Base-by-base conservation (phyloP, 2,329 filamentous ascomycete species). In the Nemania sp. region DNA sequence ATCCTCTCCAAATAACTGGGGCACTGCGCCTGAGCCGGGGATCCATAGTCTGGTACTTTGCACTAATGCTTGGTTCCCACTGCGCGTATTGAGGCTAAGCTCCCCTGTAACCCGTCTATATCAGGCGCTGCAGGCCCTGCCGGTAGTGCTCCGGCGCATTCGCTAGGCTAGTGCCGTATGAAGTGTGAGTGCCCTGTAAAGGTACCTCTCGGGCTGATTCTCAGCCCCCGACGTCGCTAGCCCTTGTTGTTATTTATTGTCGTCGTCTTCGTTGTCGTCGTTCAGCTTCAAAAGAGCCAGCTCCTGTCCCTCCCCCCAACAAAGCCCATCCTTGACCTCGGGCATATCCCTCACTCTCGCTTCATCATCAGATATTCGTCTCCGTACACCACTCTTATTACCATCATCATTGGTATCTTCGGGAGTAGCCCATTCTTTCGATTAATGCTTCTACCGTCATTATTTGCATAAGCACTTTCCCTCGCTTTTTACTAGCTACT, bases 21-120 rank as follows among this genome's bases (percentile, higher is more conserved):
- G 48, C n/a, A n/a, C n/a, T 61, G 34, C 47, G 32, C 29, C 48
- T 49, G n/a, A 29, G 3, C 7, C 53, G 25, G 5, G 21, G 48
- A 45, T 50, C 50, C 57, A 49, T 37, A 25, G 50, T 54, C n/a
- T n/a, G n/a, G 50, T 48, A 47, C 18, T 49, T 39, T 58, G 40
- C 51, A 50, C 50, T 59, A 2, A 48, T 40, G 18, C 18, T 62
- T n/a, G n/a, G n/a, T n/a, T n/a, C n/a, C n/a, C n/a, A 62, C 50
- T 46, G 55, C 35, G 35, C 25, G 20, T 42, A 60, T 57, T 63
- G 52, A 63, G 60, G 60, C 60, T 63, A 63, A 60, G 60, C 48
- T 60, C 46, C 50, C 55, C 60, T 58, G 50, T 40, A 54, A 12
- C 52, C 35, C 58, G 34, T 48, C 34, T 43, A 29, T 32, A 35